Base-by-base conservation (phyloP, 805 yeast species). In the Metschnikowia chrysomelidarum region DNA sequence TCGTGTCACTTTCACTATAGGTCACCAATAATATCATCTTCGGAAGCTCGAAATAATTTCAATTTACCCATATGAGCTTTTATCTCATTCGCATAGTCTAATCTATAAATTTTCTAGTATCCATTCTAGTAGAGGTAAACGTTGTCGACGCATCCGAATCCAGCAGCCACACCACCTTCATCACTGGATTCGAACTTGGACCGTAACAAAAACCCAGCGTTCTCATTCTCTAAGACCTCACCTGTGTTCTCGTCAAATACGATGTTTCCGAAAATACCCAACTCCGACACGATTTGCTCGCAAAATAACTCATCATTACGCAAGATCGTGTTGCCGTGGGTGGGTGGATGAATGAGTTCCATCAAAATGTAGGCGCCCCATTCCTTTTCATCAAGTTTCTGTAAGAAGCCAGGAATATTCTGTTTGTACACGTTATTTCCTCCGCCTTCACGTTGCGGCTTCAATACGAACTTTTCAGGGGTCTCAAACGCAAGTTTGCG, bases 91-190 rank as follows among this genome's bases (percentile, higher is more conserved):
- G 11, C 11, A 24, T 5, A 8, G 13, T 7, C 7, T 24, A 12
- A 8, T 12, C 8, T 13, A 16, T 24, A n/a, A 13, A 4, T 19
- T 5, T n/a, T 19, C n/a, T 7, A 4, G 12, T 7, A 19, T 9
- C 7, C 29, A 4, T 4, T 17, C 28, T 34, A 62, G 40, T 72
- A 69, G 26, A 87, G 63, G 41, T 79, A 76, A 23, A 88, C 71
- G 53, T 88, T 84, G 60, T 93, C 98, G 25, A 93, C 86, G 60
- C 97, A 88, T 5, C 98, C 99, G 62, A 86, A 91, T 1, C 99
- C 99, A 11, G 98, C 98, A 15, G 98, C 98, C 21, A 93, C 97
- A 24, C 99, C 99, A 24, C 98, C 98, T 66, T 93, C 99, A 60
- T 93, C 81, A 35, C 95, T 83, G 3, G 82, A 67, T 46, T 86